These are phyloP conservation scores for Trichoderma sp. DNA, from an alignment of 2,329 filamentous ascomycete genomes.

Conservation along the genomic window DNA sequence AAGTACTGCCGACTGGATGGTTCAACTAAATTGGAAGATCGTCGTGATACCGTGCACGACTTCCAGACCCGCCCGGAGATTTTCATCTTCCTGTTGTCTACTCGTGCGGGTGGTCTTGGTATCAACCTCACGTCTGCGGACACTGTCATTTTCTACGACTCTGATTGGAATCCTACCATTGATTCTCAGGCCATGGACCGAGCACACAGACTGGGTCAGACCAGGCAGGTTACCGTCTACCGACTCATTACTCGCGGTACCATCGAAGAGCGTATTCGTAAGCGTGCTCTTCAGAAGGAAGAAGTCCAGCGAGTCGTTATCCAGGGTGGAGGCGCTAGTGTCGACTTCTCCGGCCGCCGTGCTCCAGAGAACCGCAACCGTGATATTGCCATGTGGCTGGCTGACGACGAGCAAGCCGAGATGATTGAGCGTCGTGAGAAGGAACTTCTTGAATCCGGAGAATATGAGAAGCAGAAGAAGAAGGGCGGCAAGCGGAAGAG, in stretches of 20 bases:
- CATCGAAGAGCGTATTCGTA: slow-evolving; percentile 96
- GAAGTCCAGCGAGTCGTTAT: slow-evolving; percentile 98
- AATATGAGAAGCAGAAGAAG: slow-evolving; percentile 64
- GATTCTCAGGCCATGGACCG: slow-evolving; percentile 99
- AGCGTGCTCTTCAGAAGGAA: slow-evolving; percentile 96
- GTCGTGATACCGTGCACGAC: slow-evolving; percentile 92
- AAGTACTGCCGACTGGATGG: slow-evolving; percentile 97
- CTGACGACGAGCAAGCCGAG: slow-evolving; percentile 94
- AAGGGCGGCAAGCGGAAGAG: slow-evolving; percentile 60
- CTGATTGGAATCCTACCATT: slow-evolving; percentile 98
- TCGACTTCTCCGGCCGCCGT: slow-evolving; percentile 93
- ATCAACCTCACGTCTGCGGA: slow-evolving; percentile 97
- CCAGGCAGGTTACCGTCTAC: slow-evolving; percentile 93
- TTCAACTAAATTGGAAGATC: slow-evolving; percentile 94
- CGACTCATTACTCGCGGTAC: slow-evolving; percentile 95
- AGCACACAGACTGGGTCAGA: slow-evolving; percentile 95
- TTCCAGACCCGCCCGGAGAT: slow-evolving; percentile 95
- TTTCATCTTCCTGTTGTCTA: slow-evolving; percentile 95
- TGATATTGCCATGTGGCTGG: slow-evolving; percentile 98
- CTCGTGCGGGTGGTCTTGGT: slow-evolving; percentile 93
- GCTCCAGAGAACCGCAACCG: slow-evolving; percentile 90
- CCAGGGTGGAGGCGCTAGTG: slow-evolving; percentile 82
- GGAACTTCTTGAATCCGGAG: slow-evolving; percentile 75
- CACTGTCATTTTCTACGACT: slow-evolving; percentile 99
- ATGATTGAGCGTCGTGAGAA: slow-evolving; percentile 91